Conservation (phyloP, 352 stramenopile genomes). For the Globisporangium lucens region DNA sequence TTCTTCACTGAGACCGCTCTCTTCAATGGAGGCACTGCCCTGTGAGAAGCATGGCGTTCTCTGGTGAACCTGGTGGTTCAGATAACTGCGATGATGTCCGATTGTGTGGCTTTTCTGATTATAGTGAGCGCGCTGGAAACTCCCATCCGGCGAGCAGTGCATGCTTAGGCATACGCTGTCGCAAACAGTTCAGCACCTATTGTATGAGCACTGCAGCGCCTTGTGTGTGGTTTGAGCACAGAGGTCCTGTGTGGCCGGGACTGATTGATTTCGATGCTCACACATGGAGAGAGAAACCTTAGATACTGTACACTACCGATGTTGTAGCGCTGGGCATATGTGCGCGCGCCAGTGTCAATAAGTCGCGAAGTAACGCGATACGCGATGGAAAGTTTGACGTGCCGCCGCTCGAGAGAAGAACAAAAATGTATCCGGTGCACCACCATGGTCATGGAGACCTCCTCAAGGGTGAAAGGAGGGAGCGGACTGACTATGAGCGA, state of each 20-base stretch:
- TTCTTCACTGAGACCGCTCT: background rate
- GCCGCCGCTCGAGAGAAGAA: background rate
- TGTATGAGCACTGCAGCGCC: background rate
- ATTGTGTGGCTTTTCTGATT: background rate
- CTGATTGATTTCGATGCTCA: background rate
- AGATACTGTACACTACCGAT: no score
- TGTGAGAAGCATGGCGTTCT: background rate
- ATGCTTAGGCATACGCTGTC: background rate
- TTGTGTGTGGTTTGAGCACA: background rate
- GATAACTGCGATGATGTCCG: conserved; percentile 1
- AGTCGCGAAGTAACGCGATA: background rate
- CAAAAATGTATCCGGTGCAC: background rate
- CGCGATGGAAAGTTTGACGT: background rate
- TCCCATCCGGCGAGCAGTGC: background rate
- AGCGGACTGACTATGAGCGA: background rate
- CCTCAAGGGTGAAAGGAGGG: background rate
- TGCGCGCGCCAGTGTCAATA: background rate
- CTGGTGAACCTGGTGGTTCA: background rate
- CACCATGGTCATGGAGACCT: no score
- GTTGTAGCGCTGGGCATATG: no score
- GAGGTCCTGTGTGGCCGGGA: background rate
- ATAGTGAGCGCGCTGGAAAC: background rate
- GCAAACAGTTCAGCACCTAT: background rate
- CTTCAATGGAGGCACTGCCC: no score
- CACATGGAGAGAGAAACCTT: background rate